Conservation (phyloP, 176 grass and related monocot genomes). For the Triticum aestivum region DNA sequence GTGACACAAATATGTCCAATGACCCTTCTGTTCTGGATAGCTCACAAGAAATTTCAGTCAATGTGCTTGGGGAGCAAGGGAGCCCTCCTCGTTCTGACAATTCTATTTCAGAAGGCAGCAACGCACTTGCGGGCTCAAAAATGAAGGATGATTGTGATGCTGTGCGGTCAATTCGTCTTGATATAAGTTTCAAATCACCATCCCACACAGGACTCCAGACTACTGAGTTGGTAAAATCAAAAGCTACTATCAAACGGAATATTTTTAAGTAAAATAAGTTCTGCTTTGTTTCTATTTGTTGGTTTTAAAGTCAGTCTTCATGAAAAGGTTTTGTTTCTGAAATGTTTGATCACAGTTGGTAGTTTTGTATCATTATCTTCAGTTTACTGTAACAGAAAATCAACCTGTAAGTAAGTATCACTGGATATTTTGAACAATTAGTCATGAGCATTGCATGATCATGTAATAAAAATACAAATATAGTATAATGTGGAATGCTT, state of each 20-base stretch:
- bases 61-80: slow-evolving; percentile 52
- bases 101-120: slow-evolving; percentile 60
- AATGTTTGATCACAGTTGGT: slow-evolving; percentile 19
- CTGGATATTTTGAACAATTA: slow-evolving; percentile 18
- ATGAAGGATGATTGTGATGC: slow-evolving; percentile 47
- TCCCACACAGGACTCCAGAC: slow-evolving; percentile 97
- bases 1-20: slow-evolving; percentile 72
- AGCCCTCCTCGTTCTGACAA: slow-evolving; percentile 48
- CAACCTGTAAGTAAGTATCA: background rate
- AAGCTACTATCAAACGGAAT: slow-evolving; percentile 15
- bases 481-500: background rate
- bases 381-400: background rate
- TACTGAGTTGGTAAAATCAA: slow-evolving; percentile 80
- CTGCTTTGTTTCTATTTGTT: background rate
- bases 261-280: slow-evolving; percentile 20
- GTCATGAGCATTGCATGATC: slow-evolving; percentile 6
- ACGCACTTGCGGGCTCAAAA: slow-evolving; percentile 43
- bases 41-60: slow-evolving; percentile 58
- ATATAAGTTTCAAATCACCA: slow-evolving; percentile 97
- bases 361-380: background rate
- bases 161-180: slow-evolving; percentile 89
- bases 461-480: background rate
- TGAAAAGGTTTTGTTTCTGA: slow-evolving; percentile 22
- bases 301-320: slow-evolving; percentile 1
- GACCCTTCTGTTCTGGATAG: slow-evolving; percentile 71